phyloP scores from a whole-genome alignment of 2,329 filamentous ascomycete genomes.

The Aspergillus fumigatus region DNA sequence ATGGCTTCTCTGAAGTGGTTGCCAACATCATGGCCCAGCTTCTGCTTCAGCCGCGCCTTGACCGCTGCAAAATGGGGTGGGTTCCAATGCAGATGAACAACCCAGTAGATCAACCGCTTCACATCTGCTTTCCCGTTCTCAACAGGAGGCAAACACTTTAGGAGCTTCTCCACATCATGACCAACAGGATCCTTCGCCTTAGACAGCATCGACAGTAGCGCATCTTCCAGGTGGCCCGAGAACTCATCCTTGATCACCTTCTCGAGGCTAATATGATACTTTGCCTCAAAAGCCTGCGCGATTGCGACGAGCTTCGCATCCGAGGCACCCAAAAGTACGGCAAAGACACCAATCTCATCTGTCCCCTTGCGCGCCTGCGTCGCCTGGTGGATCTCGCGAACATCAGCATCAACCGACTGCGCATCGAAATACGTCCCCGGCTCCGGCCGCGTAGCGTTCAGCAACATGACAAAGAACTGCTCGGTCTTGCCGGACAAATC shows the following conservation, averaged over 20 bases:
- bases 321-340: constrained; percentile 65
- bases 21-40: background rate
- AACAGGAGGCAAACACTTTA: constrained; percentile 73
- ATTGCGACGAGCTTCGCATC: constrained; percentile 76
- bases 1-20: background rate
- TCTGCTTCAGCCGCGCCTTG: constrained; percentile 42
- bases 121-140: constrained; percentile 52
- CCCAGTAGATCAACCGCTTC: constrained; percentile 22
- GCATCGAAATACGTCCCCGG: constrained; percentile 66
- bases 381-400: constrained; percentile 67
- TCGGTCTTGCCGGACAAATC: constrained; percentile 78
- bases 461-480: constrained; percentile 73
- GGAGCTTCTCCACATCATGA: constrained; percentile 69
- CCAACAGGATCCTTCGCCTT: constrained; percentile 69
- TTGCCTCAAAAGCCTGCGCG: constrained; percentile 62
- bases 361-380: constrained; percentile 67
- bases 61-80: constrained; percentile 63
- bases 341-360: constrained; percentile 71
- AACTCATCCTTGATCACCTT: constrained; percentile 53
- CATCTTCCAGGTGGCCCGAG: constrained; percentile 76
- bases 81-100: constrained; percentile 70
- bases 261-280: constrained; percentile 54
- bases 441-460: constrained; percentile 65
- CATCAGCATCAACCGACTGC: constrained; percentile 67
- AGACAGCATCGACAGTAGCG: constrained; percentile 67